A percentile compares a stretch with the other conserved stretches of the same genome.
Evolutionary conservation across 305 asterid species (phyloP).

Genomic region (Fraxinus platypoda): DNA sequence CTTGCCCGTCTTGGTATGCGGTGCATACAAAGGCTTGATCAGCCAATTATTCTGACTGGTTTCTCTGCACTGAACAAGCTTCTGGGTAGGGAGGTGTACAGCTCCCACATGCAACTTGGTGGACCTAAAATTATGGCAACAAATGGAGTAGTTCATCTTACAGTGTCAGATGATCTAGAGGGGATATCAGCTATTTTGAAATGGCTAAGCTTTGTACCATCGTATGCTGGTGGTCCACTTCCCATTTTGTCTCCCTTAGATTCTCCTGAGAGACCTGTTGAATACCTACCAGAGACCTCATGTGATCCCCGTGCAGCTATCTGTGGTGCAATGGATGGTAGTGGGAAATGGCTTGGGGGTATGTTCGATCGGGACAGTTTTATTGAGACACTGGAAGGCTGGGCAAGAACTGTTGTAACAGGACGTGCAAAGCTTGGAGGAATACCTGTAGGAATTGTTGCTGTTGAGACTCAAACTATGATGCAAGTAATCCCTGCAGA

Average conservation of each 20-base stretch:
- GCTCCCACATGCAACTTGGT: constrained; percentile 99
- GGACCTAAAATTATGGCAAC: constrained; percentile 99
- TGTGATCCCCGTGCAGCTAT: constrained; percentile 99
- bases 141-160: constrained; percentile 95
- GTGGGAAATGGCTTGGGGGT: constrained; percentile 90
- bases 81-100: constrained; percentile 94
- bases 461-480: constrained; percentile 98
- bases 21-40: constrained; percentile 94
- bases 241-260: constrained; percentile 68
- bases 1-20: too few relatives aligned
- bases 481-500: constrained; percentile 98
- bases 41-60: constrained; percentile 95
- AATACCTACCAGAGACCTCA: constrained; percentile 74
- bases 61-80: constrained; percentile 96
- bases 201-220: constrained; percentile 94
- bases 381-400: constrained; percentile 90
- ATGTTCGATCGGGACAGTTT: constrained; percentile 86
- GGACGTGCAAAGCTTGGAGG: constrained; percentile 99
- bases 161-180: constrained; percentile 93
- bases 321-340: constrained; percentile 57
- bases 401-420: constrained; percentile 97
- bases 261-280: constrained; percentile 70
- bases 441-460: constrained; percentile 87
- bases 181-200: constrained; percentile 82
- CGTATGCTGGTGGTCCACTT: constrained; percentile 81